Base-by-base conservation (phyloP, 2,329 filamentous ascomycete species). In the Aspergillus vadensis region DNA sequence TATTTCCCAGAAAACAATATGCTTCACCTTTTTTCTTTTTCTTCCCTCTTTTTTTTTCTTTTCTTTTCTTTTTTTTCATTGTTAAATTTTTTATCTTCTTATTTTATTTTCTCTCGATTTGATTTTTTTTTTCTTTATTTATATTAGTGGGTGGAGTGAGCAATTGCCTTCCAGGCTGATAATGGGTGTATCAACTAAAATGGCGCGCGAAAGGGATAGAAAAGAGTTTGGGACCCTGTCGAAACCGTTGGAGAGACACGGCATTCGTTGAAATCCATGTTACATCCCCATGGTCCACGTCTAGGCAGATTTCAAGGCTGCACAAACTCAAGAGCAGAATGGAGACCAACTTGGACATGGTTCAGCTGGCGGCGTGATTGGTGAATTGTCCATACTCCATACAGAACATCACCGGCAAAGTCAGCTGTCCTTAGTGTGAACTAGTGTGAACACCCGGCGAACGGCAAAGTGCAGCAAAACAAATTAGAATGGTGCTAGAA, bases 401-500 rank as follows among this genome's bases (percentile, higher is more conserved):
- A 65, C 57, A 64, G 61, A 57, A 55, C 55, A 65, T 58, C 59
- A 55, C 64, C 66, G 64, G 65, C 63, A 59, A 68, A 69, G 70
- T 74, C 67, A 72, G 69, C 68, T 71, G 68, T 68, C 61, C 65
- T 36, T 63, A 70, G 69, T 62, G 65, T 65, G 69, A 68, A 70
- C 68, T 63, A 70, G 69, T 62, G 65, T 65, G 69, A 68, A 70
- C 68, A 72, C 68, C 68, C 70, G 71, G 67, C 57, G 66, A 66
- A 65, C 73, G 71, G 72, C 66, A 67, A 39, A 61, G 66, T 73
- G 72, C 72, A 74, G 67, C 60, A 70, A 67, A 71, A 67, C 63
- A 65, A 69, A 74, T 71, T 69, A 71, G 72, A 68, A 71, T 70
- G 70, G 66, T 70, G 70, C 73, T 72, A 73, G 64, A 67, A 66